phyloP scores from a whole-genome alignment of 73 alveolate genomes.

The Paramecium sexaurelia region DNA sequence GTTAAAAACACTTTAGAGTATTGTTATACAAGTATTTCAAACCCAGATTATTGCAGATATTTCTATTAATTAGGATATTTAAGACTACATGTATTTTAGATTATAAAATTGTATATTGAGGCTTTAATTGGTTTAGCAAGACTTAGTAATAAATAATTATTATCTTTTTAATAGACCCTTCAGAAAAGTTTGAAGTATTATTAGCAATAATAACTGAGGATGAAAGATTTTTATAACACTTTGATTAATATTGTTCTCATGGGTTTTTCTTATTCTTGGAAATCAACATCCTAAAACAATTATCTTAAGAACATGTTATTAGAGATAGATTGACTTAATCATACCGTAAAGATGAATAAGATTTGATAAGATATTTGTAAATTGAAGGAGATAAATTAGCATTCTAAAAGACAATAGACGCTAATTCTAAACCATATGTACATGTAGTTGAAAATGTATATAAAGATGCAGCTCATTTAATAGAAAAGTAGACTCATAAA shows the following conservation, averaged over 20 bases:
- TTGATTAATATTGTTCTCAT: not conserved
- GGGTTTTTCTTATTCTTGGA: not conserved
- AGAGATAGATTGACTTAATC: not conserved
- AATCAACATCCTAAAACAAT: not conserved
- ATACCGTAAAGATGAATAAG: not conserved
- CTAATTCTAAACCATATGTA: not conserved
- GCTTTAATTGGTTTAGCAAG: not conserved
- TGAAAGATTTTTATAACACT: not conserved
- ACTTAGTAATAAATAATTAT: not conserved
- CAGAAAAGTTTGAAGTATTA: not conserved
- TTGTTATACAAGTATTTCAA: not conserved
- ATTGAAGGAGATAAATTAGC: not conserved
- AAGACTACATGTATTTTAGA: not conserved
- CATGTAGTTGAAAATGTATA: not conserved
- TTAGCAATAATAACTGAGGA: not conserved
- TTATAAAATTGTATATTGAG: not conserved
- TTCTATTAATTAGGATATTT: not conserved
- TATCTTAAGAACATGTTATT: not conserved
- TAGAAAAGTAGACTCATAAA: not conserved
- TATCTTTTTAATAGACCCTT: not conserved
- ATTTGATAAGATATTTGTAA: not conserved
- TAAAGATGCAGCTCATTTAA: not conserved
- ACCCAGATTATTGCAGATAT: conserved; percentile 10
- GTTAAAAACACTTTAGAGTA: not conserved
- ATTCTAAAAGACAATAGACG: not conserved